Evolutionary conservation across 805 yeast species (phyloP).

Genomic region (Suhomyces sp.): DNA sequence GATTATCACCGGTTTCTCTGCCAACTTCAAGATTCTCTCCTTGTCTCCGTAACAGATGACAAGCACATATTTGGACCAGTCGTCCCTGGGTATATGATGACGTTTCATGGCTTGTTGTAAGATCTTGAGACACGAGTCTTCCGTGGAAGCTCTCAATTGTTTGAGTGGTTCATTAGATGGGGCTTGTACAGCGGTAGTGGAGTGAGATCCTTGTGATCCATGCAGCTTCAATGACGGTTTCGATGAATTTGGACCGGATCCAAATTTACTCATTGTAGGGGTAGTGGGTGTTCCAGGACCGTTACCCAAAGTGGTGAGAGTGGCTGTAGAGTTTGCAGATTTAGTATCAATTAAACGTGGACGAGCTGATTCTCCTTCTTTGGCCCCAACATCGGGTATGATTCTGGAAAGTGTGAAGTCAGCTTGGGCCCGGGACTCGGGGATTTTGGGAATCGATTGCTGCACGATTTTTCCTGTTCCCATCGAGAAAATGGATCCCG

Average conservation of each 20-base stretch:
- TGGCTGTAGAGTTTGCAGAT: conserved; percentile 12
- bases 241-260: background rate
- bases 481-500: conserved; percentile 37
- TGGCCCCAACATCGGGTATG: conserved; percentile 5
- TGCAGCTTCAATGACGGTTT: conserved; percentile 11
- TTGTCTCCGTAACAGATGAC: conserved; percentile 90
- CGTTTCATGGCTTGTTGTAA: conserved; percentile 85
- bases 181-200: background rate
- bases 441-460: conserved; percentile 23
- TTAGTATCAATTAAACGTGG: conserved; percentile 28
- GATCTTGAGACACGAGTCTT: conserved; percentile 87
- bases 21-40: conserved; percentile 76
- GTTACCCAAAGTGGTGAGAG: conserved; percentile 5
- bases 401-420: conserved; percentile 15
- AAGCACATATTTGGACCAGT: conserved; percentile 85
- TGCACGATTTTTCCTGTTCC: conserved; percentile 43
- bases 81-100: conserved; percentile 72
- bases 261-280: conserved; percentile 7
- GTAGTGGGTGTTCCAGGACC: conserved; percentile 6
- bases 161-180: conserved; percentile 64
- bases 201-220: conserved; percentile 1
- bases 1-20: conserved; percentile 84
- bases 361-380: conserved; percentile 7
- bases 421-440: conserved; percentile 12
- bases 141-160: conserved; percentile 80